phyloP scores from a whole-genome alignment of 208 protist genomes.

The Vickermania ingenoplastis region DNA sequence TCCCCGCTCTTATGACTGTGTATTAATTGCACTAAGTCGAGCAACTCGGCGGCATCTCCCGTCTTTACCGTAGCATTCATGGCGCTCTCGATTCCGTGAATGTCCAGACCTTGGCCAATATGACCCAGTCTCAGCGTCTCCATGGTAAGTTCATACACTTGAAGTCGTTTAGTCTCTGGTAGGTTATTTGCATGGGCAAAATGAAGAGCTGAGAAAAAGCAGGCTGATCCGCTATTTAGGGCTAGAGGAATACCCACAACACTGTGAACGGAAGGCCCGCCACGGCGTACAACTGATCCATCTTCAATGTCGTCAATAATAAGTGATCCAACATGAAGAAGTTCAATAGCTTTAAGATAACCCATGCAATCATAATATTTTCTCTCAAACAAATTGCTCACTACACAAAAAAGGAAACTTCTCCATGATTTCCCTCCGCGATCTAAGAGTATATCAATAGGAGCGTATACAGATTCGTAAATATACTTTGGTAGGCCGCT shows the following conservation, averaged over 20 bases:
- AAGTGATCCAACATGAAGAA: conserved; percentile 62
- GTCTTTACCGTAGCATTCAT: conserved; percentile 37
- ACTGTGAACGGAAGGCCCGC: conserved; percentile 38
- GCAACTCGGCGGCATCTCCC: conserved; percentile 20
- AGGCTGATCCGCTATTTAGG: conserved; percentile 57
- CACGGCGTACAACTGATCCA: conserved; percentile 45
- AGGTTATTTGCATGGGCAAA: conserved; percentile 32
- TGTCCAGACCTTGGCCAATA: conserved; percentile 59
- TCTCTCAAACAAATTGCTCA: conserved; percentile 33
- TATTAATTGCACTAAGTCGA: conserved; percentile 31
- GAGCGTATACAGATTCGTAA: conserved; percentile 35
- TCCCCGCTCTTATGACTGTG: conserved; percentile 55
- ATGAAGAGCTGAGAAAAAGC: conserved; percentile 55
- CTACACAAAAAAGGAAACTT: conserved; percentile 40
- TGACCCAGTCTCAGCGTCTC: conserved; percentile 45
- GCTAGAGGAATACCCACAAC: conserved; percentile 37
- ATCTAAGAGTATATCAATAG: conserved; percentile 47
- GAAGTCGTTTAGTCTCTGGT: conserved; percentile 15
- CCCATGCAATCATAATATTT: conserved; percentile 46
- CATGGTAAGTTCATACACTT: conserved; percentile 52
- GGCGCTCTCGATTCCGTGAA: conserved; percentile 36
- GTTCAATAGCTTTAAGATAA: conserved; percentile 45
- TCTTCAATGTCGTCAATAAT: conserved; percentile 78
- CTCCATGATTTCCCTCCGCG: conserved; percentile 57
- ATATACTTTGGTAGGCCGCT: conserved; percentile 19